Evolutionary conservation across 129 eudicot genomes (phyloP).

Genomic region (Dittrichia graveolens): DNA sequence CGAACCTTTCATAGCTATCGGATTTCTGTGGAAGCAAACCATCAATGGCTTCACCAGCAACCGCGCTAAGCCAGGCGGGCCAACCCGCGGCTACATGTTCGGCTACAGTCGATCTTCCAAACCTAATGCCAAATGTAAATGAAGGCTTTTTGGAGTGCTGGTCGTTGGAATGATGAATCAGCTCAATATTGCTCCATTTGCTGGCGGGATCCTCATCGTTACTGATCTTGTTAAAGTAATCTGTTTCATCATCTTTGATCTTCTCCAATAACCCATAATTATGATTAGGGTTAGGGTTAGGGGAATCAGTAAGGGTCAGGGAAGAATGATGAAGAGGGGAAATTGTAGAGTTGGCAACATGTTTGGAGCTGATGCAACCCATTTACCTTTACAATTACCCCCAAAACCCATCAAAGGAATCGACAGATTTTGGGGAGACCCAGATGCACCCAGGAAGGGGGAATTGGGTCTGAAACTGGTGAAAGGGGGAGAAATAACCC

Average conservation of each 20-base stretch:
- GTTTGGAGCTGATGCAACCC: constrained; percentile 86
- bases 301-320: constrained; percentile 16
- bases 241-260: constrained; percentile 35
- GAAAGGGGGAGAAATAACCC: neutral
- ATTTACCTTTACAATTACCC: constrained; percentile 41
- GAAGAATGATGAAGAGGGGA: constrained; percentile 46
- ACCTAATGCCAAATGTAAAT: constrained; percentile 34
- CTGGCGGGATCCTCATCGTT: constrained; percentile 17
- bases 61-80: constrained; percentile 87
- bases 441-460: constrained; percentile 47
- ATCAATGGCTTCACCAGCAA: constrained; percentile 81
- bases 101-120: constrained; percentile 52
- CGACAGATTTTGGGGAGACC: constrained; percentile 49
- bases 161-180: neutral
- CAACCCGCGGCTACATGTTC: constrained; percentile 82
- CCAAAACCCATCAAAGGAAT: constrained; percentile 67
- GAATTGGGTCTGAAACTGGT: constrained; percentile 37
- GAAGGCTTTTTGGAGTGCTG: constrained; percentile 15
- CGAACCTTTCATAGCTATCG: constrained; percentile 60
- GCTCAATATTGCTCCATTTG: neutral
- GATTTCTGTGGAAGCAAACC: constrained; percentile 76
- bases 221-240: constrained; percentile 27
- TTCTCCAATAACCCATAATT: constrained; percentile 27
- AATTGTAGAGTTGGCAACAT: constrained; percentile 35
- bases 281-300: neutral